A percentile compares a stretch with the other conserved stretches of the same genome.
phyloP scores from a whole-genome alignment of 495 filamentous ascomycete genomes.

The Penicillium lividum region DNA sequence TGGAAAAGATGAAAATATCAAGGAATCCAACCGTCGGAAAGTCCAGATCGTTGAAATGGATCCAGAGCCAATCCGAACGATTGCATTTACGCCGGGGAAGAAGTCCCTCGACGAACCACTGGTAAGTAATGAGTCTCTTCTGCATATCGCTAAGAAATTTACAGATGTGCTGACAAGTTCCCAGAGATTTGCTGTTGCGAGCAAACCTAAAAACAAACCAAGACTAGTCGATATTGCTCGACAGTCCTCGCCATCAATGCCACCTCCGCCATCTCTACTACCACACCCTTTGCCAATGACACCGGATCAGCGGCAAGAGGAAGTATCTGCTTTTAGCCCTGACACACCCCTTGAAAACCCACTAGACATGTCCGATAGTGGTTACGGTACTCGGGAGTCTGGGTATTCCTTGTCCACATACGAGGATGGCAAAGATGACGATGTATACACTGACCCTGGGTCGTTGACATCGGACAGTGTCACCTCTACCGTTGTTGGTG shows the following conservation, averaged over 20 bases:
- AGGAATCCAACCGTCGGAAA: constrained; percentile 39
- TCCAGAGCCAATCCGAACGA: constrained; percentile 31
- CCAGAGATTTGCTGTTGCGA: constrained; percentile 44
- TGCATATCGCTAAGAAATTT: background rate
- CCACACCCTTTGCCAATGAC: constrained; percentile 36
- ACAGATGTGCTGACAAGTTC: constrained; percentile 4
- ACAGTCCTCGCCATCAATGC: constrained; percentile 33
- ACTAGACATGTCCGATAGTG: constrained; percentile 41
- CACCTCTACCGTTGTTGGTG: constrained; percentile 31
- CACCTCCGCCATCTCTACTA: constrained; percentile 18
- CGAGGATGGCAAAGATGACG: constrained; percentile 31
- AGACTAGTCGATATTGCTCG: constrained; percentile 44
- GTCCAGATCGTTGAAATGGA: constrained; percentile 46
- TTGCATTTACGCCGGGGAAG: constrained; percentile 28
- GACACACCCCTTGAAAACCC: constrained; percentile 47
- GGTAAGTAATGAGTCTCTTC: constrained; percentile 20
- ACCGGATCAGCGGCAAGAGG: constrained; percentile 41
- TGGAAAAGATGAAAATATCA: constrained; percentile 27
- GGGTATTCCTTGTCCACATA: constrained; percentile 31
- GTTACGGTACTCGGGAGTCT: constrained; percentile 37
- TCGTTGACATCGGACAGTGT: constrained; percentile 36
- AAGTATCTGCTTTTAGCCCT: constrained; percentile 49
- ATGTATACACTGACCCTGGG: constrained; percentile 31
- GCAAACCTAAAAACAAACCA: constrained; percentile 34
- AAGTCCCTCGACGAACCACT: constrained; percentile 35